phyloP scores from a whole-genome alignment of 306 rosid genomes.

The Malus sylvestris region DNA sequence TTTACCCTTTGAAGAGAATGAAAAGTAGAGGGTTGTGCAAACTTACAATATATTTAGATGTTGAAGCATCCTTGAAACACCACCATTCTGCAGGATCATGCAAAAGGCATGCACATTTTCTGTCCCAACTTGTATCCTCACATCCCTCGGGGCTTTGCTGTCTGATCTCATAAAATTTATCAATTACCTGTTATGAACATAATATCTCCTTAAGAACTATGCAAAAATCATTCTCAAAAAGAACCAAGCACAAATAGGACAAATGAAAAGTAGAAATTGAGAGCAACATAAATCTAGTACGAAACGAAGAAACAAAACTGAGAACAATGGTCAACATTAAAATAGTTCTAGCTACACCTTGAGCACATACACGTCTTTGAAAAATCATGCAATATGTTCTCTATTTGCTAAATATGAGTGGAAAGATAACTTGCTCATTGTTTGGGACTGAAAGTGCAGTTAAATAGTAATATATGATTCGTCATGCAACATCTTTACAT shows the following conservation, averaged over 20 bases:
- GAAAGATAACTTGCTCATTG: background rate
- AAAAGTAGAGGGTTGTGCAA: slow-evolving; percentile 19
- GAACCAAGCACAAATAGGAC: background rate
- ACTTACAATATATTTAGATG: slow-evolving; percentile 77
- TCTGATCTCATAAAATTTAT: slow-evolving; percentile 75
- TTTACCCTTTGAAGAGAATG: background rate
- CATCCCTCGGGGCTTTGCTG: slow-evolving; percentile 37
- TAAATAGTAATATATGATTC: background rate
- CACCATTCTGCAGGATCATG: slow-evolving; percentile 65
- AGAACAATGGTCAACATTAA: background rate
- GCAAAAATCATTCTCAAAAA: background rate
- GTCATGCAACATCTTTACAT: background rate
- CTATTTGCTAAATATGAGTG: background rate
- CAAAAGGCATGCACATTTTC: slow-evolving; percentile 67
- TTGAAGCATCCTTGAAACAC: slow-evolving; percentile 77
- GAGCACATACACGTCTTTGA: background rate
- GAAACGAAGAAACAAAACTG: no score
- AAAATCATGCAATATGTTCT: background rate
- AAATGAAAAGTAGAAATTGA: background rate
- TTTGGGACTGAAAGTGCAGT: background rate
- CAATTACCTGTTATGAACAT: slow-evolving; percentile 49
- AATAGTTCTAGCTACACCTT: background rate
- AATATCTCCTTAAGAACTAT: slow-evolving; percentile 17
- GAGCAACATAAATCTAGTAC: background rate
- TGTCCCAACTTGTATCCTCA: slow-evolving; percentile 61